Base-by-base conservation (phyloP, 2,329 filamentous ascomycete genomes). In the Colletotrichum sp. region DNA sequence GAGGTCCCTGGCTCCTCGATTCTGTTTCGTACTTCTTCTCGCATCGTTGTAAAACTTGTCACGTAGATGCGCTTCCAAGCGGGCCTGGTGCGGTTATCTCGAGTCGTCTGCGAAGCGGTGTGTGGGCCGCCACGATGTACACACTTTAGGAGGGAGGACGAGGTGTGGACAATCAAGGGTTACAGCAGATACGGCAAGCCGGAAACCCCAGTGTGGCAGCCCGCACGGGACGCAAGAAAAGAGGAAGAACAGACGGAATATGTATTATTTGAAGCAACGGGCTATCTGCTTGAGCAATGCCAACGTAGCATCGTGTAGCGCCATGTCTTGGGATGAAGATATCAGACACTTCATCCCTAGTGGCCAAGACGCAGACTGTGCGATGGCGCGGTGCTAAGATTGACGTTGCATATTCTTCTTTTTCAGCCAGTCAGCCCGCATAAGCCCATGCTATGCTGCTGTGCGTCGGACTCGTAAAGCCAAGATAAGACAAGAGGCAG, bases 311-410 rank as follows among this genome's bases (percentile, higher is more conserved):
- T 58, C 36, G 47, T 18, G 27, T 34, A 43, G 29, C 70, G 70
- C 66, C 47, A 63, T 72, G 47, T 69, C 47, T 72, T 58, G 57
- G 57, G 57, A 69, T 29, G 70, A 69, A 55, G 36, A 34, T 34
- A 34, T 36, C 29, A 16, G 55, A 18, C 38, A n/a, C 15, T 27
- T 36, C 57, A 43, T 34, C 34, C 57, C 24, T 34, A 21, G 38
- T 69, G 36, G 55, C 38, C 34, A 11, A 34, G 65, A 59, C 38
- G 24, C 34, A 59, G 29, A 33, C 34, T 16, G 31, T 36, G 57
- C 43, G 57, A 61, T 24, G 47, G 58, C 24, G 43, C 24, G 21
- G 38, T 31, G 34, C 34, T 29, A 18, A 57, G 33, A 57, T 34
- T 69, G 57, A 43, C 43, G 66, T 72, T 57, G 34, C 58, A 64